Evolutionary conservation across 805 yeast genomes (phyloP).

Genomic region (Teunomyces stri): DNA sequence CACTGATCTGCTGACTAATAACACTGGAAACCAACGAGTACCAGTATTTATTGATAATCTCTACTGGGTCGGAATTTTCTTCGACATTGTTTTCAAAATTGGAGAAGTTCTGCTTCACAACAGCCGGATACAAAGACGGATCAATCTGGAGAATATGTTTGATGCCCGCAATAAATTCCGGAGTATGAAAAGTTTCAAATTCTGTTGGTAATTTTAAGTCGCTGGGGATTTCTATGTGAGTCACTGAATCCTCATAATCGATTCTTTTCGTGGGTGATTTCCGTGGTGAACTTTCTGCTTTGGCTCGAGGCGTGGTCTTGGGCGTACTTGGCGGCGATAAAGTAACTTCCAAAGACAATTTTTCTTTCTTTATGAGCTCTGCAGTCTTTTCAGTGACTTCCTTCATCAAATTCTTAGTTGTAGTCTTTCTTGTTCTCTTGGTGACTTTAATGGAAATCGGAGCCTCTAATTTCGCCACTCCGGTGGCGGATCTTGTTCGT

Average conservation of each 20-base stretch:
- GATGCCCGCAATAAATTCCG: constrained; percentile 33
- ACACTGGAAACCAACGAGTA: constrained; percentile 40
- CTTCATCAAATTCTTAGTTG: background rate
- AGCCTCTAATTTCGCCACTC: constrained; percentile 1
- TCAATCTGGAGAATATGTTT: constrained; percentile 29
- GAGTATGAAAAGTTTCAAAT: constrained; percentile 29
- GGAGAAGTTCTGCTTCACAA: constrained; percentile 28
- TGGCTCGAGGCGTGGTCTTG: background rate
- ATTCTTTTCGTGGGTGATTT: constrained; percentile 1
- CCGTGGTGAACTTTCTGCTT: constrained; percentile 1
- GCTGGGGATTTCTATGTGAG: constrained; percentile 7
- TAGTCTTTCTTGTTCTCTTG: background rate
- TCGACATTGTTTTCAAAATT: constrained; percentile 13
- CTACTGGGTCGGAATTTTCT: constrained; percentile 8
- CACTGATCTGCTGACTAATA: constrained; percentile 74
- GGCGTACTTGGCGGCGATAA: background rate
- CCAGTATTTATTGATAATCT: constrained; percentile 33
- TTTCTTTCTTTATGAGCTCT: background rate
- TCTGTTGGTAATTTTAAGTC: constrained; percentile 19
- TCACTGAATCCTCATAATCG: constrained; percentile 10
- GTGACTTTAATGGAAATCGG: background rate
- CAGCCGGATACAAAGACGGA: constrained; percentile 32
- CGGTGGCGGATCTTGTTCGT: constrained; percentile 2
- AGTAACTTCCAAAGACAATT: background rate
- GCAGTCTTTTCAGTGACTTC: background rate